Evolutionary conservation across 2,329 filamentous ascomycete genomes (phyloP), one percentile per base, ranked within the genome.

Genomic region (Talaromyces sp.): DNA sequence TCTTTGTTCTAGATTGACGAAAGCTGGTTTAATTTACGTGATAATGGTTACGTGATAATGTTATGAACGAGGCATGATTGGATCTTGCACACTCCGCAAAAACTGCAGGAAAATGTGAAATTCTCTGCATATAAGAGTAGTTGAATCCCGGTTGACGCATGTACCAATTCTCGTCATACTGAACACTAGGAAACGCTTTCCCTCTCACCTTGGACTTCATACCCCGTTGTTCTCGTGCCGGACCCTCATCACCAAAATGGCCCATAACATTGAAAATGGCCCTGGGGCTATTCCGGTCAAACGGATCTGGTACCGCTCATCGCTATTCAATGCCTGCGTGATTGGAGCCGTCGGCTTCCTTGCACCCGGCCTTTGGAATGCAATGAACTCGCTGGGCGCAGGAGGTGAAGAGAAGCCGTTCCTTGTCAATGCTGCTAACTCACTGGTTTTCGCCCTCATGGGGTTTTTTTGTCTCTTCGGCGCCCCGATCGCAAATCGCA

Each of bases 331-430:
- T 66, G 81, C 81, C 50, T 80, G 79, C 60, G 78, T 84, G 16
- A 82, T 84, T 45, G 82, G 83, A 9, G 76, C 74, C 27, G 82
- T 83, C 0, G 83, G 81, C 1, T 84, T 84, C 67, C 74, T 82
- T 10, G 74, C 74, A 6, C 74, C 74, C 0, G 74, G 74, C 0
- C 71, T 86, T 3, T 86, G 84, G 84, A 85, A 84, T 70, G 84
- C 84, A 1, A 84, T 86, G 81, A 85, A 83, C 66, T 75, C 78
- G 1, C 73, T 84, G 5, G 84, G 84, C 16, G 84, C 83, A 0
- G 84, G 84, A 45, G 84, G 84, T 31, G 81, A 81, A 1, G 80
- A 85, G 65, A 77, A 80, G 56, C 83, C 83, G 0, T 85, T 79
- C 60, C 77, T 86, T 2, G 80, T 84, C 58, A 84, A 84, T 63